Evolutionary conservation across 805 yeast genomes (phyloP).

Genomic region (Candida andamanensis): DNA sequence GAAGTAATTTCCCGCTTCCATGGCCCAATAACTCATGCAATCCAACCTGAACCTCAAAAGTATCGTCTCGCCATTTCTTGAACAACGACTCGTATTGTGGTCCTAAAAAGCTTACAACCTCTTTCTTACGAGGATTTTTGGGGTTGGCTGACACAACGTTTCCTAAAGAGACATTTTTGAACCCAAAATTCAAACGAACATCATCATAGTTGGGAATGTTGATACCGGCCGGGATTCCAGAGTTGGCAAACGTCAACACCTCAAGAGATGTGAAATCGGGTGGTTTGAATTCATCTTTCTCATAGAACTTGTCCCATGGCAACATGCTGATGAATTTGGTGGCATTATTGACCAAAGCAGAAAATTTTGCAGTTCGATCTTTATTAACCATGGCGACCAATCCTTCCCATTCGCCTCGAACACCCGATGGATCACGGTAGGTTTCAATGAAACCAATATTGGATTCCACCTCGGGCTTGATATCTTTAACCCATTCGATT

Average conservation of each 20-base stretch:
- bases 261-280: conserved; percentile 92
- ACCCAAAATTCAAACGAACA: conserved; percentile 76
- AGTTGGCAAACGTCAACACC: conserved; percentile 82
- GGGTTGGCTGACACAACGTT: conserved; percentile 70
- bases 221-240: conserved; percentile 91
- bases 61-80: conserved; percentile 69
- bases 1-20: conserved; percentile 80
- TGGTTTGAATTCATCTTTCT: conserved; percentile 81
- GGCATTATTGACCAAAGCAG: conserved; percentile 63
- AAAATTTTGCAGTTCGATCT: conserved; percentile 78
- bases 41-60: conserved; percentile 92
- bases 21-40: conserved; percentile 89
- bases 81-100: conserved; percentile 51
- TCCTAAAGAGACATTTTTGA: conserved; percentile 86
- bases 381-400: conserved; percentile 86
- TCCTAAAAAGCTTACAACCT: conserved; percentile 61
- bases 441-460: conserved; percentile 91
- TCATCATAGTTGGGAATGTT: conserved; percentile 92
- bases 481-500: conserved; percentile 81
- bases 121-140: conserved; percentile 60
- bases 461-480: conserved; percentile 65
- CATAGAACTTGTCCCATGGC: conserved; percentile 76
- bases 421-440: conserved; percentile 87
- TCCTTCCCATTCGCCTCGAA: conserved; percentile 92
- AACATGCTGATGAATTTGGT: conserved; percentile 55